phyloP scores from a whole-genome alignment of 768 basidiomycete species.

The Kwoniella mangroviensis region DNA sequence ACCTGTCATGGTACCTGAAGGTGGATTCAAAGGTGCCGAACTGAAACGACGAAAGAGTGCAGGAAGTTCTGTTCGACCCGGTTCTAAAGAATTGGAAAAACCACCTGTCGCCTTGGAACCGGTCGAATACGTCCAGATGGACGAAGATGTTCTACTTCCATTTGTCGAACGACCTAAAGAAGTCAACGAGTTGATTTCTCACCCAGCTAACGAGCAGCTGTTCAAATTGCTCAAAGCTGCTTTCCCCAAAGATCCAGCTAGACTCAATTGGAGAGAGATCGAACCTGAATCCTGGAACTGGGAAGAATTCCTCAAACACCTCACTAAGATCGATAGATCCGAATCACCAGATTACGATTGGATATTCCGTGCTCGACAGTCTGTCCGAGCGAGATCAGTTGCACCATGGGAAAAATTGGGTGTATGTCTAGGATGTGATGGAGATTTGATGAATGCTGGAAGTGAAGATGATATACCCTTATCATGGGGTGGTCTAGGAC shows the following conservation, averaged over 20 bases:
- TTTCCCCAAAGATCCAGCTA: constrained; percentile 51
- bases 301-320: constrained; percentile 69
- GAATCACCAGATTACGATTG: constrained; percentile 72
- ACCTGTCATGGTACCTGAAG: constrained; percentile 48
- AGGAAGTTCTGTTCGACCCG: constrained; percentile 18
- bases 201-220: constrained; percentile 65
- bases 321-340: constrained; percentile 61
- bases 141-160: constrained; percentile 75
- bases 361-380: constrained; percentile 73
- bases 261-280: constrained; percentile 61
- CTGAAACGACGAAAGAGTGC: constrained; percentile 47
- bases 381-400: constrained; percentile 76
- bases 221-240: constrained; percentile 52
- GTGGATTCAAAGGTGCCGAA: constrained; percentile 47
- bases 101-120: constrained; percentile 53
- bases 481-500: constrained; percentile 46
- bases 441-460: constrained; percentile 65
- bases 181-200: constrained; percentile 69
- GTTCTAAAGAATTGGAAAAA: constrained; percentile 4
- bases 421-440: constrained; percentile 82
- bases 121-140: constrained; percentile 56
- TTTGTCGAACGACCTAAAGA: constrained; percentile 83
- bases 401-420: constrained; percentile 91
- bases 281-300: constrained; percentile 73
- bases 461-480: constrained; percentile 54